Evolutionary conservation across 2,329 filamentous ascomycete species (phyloP).

Genomic region (Xylaria sp.): DNA sequence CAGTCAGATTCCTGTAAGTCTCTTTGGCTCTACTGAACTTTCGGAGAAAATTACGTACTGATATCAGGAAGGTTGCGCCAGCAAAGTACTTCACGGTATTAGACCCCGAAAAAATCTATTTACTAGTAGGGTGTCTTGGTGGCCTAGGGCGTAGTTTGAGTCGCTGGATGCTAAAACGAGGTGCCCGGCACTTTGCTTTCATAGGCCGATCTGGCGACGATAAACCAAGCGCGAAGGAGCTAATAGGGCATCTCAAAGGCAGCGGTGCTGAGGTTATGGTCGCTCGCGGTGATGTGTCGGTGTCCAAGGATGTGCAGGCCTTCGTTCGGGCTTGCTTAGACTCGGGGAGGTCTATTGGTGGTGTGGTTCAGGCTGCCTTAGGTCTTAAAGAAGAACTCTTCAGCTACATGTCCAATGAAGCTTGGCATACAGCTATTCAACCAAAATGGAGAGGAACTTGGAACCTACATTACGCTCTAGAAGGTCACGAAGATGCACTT

Average conservation of each 20-base stretch:
- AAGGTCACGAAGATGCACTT: conserved; percentile 27
- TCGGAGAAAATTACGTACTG: no score
- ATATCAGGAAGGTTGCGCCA: neutral
- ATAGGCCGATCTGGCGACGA: conserved; percentile 46
- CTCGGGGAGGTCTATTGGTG: conserved; percentile 39
- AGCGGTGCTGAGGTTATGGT: conserved; percentile 19
- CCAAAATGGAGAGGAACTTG: conserved; percentile 39
- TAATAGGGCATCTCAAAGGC: conserved; percentile 37
- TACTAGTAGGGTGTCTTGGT: conserved; percentile 40
- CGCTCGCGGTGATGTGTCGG: conserved; percentile 33
- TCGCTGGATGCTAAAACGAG: conserved; percentile 45
- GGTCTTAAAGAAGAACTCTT: conserved; percentile 45
- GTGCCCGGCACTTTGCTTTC: conserved; percentile 48
- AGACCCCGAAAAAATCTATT: conserved; percentile 20
- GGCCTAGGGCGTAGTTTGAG: conserved; percentile 44
- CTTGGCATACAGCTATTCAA: conserved; percentile 40
- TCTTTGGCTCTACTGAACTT: neutral
- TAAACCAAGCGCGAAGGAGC: conserved; percentile 30
- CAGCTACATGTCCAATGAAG: conserved; percentile 10
- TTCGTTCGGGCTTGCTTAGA: neutral
- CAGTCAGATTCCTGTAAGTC: neutral
- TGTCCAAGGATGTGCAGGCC: conserved; percentile 9
- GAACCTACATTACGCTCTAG: conserved; percentile 34
- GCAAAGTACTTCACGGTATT: neutral
- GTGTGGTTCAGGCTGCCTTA: conserved; percentile 53